Evolutionary conservation across 78 protist species (phyloP).

Genomic region (Dictyostelium intermedium): DNA sequence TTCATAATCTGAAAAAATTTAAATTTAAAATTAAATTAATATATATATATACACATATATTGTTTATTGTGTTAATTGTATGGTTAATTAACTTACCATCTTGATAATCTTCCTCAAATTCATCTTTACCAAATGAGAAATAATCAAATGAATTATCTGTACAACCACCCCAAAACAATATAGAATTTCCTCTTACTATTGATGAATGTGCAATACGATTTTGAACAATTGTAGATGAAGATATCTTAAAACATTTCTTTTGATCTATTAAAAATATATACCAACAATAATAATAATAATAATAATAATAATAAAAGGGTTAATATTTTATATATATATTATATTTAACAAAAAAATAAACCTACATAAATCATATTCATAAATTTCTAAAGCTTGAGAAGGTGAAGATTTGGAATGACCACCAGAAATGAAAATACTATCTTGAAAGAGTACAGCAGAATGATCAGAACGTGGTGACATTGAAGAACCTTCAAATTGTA

Average conservation of each 20-base stretch:
- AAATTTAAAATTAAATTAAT: background rate
- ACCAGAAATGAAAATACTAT: constrained; percentile 57
- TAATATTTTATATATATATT: background rate
- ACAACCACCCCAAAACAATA: constrained; percentile 37
- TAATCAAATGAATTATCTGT: constrained; percentile 48
- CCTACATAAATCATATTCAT: constrained; percentile 60
- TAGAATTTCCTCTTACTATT: constrained; percentile 2
- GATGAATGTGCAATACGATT: constrained; percentile 33
- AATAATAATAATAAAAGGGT: background rate
- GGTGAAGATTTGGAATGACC: constrained; percentile 1
- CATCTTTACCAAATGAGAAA: constrained; percentile 70
- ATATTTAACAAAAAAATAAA: background rate
- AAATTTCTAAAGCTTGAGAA: constrained; percentile 15
- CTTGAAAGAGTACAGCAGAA: constrained; percentile 60
- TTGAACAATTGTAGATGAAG: constrained; percentile 14
- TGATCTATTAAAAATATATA: background rate
- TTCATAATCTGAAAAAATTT: constrained; percentile 29
- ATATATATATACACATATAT: background rate
- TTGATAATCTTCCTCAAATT: constrained; percentile 48
- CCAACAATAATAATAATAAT: too few species aligned
- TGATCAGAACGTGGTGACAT: constrained; percentile 36
- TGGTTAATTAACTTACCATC: constrained; percentile 44
- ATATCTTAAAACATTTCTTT: constrained; percentile 46
- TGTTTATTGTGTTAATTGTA: background rate
- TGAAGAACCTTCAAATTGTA: background rate